Percentiles rank a stretch among this genome's conserved stretches.
These are phyloP conservation scores for Digitaria exilis DNA, from an alignment of 202 grass and related monocot genomes.

Conservation along the genomic window DNA sequence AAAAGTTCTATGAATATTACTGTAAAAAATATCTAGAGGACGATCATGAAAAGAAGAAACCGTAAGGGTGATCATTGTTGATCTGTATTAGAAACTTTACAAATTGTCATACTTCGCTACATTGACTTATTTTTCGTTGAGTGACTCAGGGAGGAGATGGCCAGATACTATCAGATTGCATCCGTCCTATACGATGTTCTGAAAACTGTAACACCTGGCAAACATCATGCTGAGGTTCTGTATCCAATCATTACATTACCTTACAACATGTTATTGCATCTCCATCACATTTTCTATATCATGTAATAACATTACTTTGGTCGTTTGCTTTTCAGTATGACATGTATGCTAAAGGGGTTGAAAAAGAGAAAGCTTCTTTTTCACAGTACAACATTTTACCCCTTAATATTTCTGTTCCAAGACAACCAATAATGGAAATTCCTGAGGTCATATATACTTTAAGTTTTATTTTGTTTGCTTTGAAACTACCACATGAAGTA, in stretches of 20 bases:
- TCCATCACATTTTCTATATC: neutral
- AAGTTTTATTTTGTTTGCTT: conserved; percentile 11
- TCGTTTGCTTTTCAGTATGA: conserved; percentile 47
- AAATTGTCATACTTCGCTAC: conserved; percentile 13
- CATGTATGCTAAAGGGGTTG: conserved; percentile 50
- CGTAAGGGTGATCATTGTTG: conserved; percentile 48
- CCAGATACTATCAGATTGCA: conserved; percentile 70
- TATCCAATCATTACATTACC: neutral
- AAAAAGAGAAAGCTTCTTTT: conserved; percentile 75
- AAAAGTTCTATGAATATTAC: conserved; percentile 67
- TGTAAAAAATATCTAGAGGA: conserved; percentile 58
- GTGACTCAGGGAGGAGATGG: conserved; percentile 72
- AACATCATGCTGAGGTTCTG: conserved; percentile 49
- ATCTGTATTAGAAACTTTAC: neutral
- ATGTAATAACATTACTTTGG: conserved; percentile 22
- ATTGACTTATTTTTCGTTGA: conserved; percentile 40
- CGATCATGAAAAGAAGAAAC: conserved; percentile 34
- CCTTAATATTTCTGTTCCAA: conserved; percentile 60
- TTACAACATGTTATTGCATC: conserved; percentile 8
- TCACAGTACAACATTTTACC: conserved; percentile 93
- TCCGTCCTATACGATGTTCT: conserved; percentile 86
- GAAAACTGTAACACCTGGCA: conserved; percentile 59
- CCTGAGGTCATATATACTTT: conserved; percentile 68
- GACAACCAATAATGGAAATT: conserved; percentile 83
- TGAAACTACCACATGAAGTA: conserved; percentile 1